Base-by-base conservation (phyloP, 306 rosid genomes). In the Argentina anserina region DNA sequence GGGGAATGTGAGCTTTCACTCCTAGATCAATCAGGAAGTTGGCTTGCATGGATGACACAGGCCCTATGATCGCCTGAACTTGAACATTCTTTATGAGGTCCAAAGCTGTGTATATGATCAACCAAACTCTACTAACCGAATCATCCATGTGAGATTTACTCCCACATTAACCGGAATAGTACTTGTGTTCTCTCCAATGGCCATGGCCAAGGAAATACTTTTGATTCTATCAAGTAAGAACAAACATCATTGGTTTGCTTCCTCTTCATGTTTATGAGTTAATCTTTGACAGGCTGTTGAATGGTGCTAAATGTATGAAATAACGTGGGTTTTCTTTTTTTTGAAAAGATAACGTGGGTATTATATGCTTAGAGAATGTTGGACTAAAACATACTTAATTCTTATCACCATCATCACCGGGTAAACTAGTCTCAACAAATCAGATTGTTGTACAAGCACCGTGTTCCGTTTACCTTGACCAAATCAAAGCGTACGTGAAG, bases 1-100 rank as follows among this genome's bases (percentile, higher is more conserved):
- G 37, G 87, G 87, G 87, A 5, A 84, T 84, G 0, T 52, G 61
- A 11, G 76, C 80, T 31, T 77, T 61, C 5, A 77, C 50, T 37
- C 80, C 87, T 0, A 83, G 71, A 13, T 60, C 42, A 18, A 80
- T 73, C 0, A 79, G 43, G 40, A 83, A 79, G 58, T 23, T 9
- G 36, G 82, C 74, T 26, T 83, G 77, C 74, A 49, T 73, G 17
- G 81, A 79, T 26, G 52, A 56, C 41, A 0, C 36, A 15, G 81
- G 80, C 20, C 84, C 87, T 7, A 77, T 20, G 34, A 86, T 84
- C 5, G 86, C 90, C 69, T 81, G n/a, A 6, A 89, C 87, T 76
- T 83, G 7, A 26, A 64, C 85, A n/a, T 81, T 79, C 20, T 83
- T 43, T 70, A 86, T 85, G 1, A 85, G 80, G 65, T 86, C 88